phyloP scores from a whole-genome alignment of 805 yeast species.

The Saccharomycopsis microspora region DNA sequence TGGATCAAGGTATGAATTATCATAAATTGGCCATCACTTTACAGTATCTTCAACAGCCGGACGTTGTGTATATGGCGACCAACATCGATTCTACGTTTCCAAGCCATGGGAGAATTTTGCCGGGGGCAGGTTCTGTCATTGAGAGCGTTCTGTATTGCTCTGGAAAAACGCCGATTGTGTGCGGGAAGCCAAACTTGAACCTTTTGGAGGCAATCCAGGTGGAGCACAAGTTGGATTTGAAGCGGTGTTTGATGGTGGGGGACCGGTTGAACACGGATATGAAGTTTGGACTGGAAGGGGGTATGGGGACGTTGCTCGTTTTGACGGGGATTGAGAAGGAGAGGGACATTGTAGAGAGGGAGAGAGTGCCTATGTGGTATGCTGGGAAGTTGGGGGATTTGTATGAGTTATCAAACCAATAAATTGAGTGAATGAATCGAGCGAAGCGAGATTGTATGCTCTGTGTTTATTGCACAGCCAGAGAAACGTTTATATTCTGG shows the following conservation, averaged over 20 bases:
- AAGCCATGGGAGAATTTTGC: constrained; percentile 69
- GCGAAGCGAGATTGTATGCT: no score
- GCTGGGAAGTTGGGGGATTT: constrained; percentile 71
- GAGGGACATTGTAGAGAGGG: constrained; percentile 35
- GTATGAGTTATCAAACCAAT: constrained; percentile 33
- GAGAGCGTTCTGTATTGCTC: constrained; percentile 64
- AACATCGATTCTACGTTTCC: constrained; percentile 95
- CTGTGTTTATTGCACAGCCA: no score
- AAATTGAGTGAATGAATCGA: no score
- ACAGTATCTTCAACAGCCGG: constrained; percentile 61
- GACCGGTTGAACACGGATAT: constrained; percentile 94
- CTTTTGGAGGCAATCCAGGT: constrained; percentile 87
- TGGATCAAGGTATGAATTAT: constrained; percentile 69
- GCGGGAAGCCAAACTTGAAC: constrained; percentile 85
- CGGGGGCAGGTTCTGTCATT: constrained; percentile 92
- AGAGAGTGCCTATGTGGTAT: constrained; percentile 49
- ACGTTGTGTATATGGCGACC: constrained; percentile 75
- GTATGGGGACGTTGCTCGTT: constrained; percentile 77
- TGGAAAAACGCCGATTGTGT: constrained; percentile 77
- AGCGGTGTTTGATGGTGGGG: constrained; percentile 80
- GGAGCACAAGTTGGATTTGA: constrained; percentile 38
- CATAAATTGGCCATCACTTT: constrained; percentile 71
- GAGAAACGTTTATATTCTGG: no score
- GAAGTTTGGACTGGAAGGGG: constrained; percentile 81
- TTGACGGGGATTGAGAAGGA: constrained; percentile 86